Evolutionary conservation across 805 yeast genomes (phyloP).

Genomic region (Tetrapisispora arboricola): DNA sequence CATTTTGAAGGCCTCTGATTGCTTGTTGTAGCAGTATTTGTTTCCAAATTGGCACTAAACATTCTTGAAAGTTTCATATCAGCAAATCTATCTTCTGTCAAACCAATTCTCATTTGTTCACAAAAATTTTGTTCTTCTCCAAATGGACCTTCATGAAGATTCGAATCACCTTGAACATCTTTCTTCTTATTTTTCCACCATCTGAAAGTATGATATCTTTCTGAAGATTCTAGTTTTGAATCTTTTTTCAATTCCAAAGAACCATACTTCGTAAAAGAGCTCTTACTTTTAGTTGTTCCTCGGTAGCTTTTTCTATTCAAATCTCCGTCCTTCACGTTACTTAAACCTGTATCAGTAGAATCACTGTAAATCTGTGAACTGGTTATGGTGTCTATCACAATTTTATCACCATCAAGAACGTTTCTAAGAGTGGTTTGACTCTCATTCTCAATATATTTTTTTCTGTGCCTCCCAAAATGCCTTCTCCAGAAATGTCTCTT

Average conservation of each 20-base stretch:
- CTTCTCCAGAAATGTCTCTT: constrained; percentile 2
- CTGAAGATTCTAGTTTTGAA: not conserved
- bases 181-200: constrained; percentile 7
- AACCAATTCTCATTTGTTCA: no score
- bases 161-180: no score
- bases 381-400: not conserved
- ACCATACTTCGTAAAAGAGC: no score
- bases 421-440: no score
- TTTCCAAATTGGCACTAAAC: not conserved
- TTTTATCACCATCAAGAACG: not conserved
- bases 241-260: not conserved
- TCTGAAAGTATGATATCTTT: constrained; percentile 5
- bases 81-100: not conserved
- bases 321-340: no score
- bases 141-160: no score
- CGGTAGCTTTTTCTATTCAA: no score
- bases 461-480: constrained; percentile 1
- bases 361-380: not conserved
- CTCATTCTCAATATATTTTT: not conserved
- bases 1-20: not conserved
- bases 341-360: not conserved
- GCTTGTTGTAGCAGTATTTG: not conserved
- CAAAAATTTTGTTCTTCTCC: no score
- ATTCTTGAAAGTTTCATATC: not conserved
- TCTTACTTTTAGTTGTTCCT: no score